These are phyloP conservation scores for Nidularia sp. DNA, from an alignment of 768 basidiomycete species.

Conservation along the genomic window DNA sequence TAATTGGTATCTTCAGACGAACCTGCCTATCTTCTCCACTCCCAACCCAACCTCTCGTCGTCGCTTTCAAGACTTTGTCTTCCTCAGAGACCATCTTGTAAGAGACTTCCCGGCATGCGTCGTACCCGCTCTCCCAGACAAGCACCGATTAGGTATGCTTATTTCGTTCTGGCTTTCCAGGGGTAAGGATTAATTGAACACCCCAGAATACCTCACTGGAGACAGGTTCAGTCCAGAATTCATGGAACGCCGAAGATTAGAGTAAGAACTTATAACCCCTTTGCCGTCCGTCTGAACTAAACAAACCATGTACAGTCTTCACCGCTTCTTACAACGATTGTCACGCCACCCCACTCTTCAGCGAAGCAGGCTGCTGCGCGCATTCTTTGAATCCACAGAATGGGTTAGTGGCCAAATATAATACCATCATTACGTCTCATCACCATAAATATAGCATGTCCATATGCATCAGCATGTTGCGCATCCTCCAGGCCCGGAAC, in stretches of 20 bases:
- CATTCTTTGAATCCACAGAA: conserved; percentile 97
- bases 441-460: conserved; percentile 60
- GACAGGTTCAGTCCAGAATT: conserved; percentile 97
- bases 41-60: conserved; percentile 73
- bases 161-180: conserved; percentile 1
- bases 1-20: conserved; percentile 81
- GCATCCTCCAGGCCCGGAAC: conserved; percentile 85
- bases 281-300: neutral
- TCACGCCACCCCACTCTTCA: conserved; percentile 94
- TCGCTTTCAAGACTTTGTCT: conserved; percentile 96
- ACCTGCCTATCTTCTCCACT: conserved; percentile 80
- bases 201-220: conserved; percentile 91
- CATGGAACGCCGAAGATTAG: conserved; percentile 85
- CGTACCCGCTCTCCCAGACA: conserved; percentile 95
- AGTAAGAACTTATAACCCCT: conserved; percentile 51
- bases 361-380: conserved; percentile 83
- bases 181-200: neutral
- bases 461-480: conserved; percentile 96
- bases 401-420: conserved; percentile 60
- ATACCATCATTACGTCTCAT: conserved; percentile 2
- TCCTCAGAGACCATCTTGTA: conserved; percentile 81
- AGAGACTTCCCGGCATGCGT: conserved; percentile 96
- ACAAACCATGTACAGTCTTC: conserved; percentile 53
- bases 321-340: conserved; percentile 88
- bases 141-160: conserved; percentile 86